Evolutionary conservation across 306 rosid genomes (phyloP).

Genomic region (Delonix regia): DNA sequence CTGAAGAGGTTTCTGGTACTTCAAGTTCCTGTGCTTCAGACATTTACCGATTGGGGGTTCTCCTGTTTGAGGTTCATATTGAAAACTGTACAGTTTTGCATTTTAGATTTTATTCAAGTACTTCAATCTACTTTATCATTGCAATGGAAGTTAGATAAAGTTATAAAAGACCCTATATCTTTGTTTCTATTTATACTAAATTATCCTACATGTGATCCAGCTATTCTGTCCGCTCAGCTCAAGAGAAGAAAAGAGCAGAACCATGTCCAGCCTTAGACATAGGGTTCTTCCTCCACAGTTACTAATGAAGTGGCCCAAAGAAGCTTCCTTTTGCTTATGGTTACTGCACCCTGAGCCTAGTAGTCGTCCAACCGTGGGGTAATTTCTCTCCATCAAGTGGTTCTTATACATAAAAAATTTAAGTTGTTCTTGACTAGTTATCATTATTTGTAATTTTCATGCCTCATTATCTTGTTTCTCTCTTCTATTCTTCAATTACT

Average conservation of each 20-base stretch:
- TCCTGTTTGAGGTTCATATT: conserved; percentile 80
- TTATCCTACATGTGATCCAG: conserved; percentile 57
- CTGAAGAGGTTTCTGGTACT: conserved; percentile 72
- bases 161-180: conserved; percentile 18
- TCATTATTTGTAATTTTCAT: background rate
- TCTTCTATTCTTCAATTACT: background rate
- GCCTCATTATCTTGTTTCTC: background rate
- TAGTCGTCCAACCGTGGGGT: conserved; percentile 85
- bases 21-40: conserved; percentile 86
- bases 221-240: conserved; percentile 84
- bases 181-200: conserved; percentile 39
- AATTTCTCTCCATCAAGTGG: conserved; percentile 32
- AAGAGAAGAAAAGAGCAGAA: conserved; percentile 80
- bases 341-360: conserved; percentile 89
- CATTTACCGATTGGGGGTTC: conserved; percentile 82
- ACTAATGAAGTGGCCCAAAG: conserved; percentile 94
- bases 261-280: conserved; percentile 91
- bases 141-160: conserved; percentile 19
- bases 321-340: conserved; percentile 94
- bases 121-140: conserved; percentile 27
- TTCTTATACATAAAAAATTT: conserved; percentile 24
- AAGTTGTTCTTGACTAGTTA: conserved; percentile 15
- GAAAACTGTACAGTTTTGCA: conserved; percentile 17
- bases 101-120: conserved; percentile 29
- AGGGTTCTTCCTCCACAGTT: conserved; percentile 96